A percentile compares a stretch with the other conserved stretches of the same genome.
phyloP scores from a whole-genome alignment of 805 yeast species.

The Clavispora asparagi region DNA sequence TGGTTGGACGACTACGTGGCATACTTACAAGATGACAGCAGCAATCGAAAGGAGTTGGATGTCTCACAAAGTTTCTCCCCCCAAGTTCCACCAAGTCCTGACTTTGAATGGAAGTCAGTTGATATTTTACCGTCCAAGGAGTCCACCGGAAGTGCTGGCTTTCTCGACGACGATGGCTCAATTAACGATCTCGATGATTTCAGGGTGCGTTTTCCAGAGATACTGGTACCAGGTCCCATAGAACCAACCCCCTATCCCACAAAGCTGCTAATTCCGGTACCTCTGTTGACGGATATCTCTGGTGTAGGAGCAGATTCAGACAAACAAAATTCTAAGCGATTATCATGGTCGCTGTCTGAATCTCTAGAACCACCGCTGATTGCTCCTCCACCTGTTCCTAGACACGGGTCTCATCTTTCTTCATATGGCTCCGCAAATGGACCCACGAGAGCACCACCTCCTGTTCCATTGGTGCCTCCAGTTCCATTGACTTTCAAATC shows the following conservation, averaged over 20 bases:
- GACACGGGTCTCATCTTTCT: not conserved
- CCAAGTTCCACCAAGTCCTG: too few species aligned
- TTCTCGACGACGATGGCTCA: not conserved
- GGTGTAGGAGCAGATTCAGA: not conserved
- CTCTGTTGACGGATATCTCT: not conserved
- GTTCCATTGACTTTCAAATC: too few species aligned
- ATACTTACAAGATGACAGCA: constrained; percentile 20
- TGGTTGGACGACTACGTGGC: constrained; percentile 38
- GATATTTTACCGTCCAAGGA: not conserved
- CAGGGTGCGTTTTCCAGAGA: constrained; percentile 10
- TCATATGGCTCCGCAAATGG: not conserved
- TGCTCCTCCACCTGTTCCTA: not conserved
- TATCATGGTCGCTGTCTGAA: not conserved
- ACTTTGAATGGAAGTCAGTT: not conserved
- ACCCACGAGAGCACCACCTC: not conserved
- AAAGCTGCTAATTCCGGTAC: not conserved
- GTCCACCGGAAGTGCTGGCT: not conserved
- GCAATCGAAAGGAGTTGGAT: not conserved
- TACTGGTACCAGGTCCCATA: not conserved
- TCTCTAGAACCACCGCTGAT: not conserved
- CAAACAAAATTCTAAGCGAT: not conserved
- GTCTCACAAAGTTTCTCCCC: not conserved
- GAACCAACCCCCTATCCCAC: not conserved
- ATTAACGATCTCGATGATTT: constrained; percentile 9
- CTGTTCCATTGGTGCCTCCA: not conserved